Percentiles rank a stretch among this genome's conserved stretches.
Conservation (phyloP, 495 filamentous ascomycete species). For the Penicillium pancosmium region DNA sequence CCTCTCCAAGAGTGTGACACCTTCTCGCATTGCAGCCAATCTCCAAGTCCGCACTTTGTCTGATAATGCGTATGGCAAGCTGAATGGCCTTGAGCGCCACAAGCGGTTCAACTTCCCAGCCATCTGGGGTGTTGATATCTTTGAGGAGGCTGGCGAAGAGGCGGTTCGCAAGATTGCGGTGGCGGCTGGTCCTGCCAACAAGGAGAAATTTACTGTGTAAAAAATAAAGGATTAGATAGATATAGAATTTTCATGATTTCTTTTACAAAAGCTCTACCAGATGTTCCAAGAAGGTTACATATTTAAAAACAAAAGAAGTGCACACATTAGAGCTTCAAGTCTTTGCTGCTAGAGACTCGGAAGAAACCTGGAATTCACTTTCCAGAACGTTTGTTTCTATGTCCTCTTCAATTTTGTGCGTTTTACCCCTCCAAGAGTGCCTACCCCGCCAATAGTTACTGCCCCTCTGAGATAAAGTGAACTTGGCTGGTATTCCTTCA, state of each 20-base stretch:
- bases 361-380: too few relatives aligned
- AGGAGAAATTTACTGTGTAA: conserved; percentile 33
- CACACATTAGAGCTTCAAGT: too few relatives aligned
- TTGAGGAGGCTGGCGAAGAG: conserved; percentile 34
- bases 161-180: conserved; percentile 23
- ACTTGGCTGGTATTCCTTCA: too few relatives aligned
- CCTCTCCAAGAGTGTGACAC: conserved; percentile 53
- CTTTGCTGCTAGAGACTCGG: too few relatives aligned
- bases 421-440: too few relatives aligned
- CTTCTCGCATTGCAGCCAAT: conserved; percentile 47
- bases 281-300: too few relatives aligned
- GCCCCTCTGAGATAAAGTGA: too few relatives aligned
- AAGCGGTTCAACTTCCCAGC: conserved; percentile 46
- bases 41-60: conserved; percentile 31
- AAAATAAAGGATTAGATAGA: neutral
- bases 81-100: conserved; percentile 32
- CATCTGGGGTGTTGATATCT: conserved; percentile 43
- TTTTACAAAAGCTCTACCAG: too few relatives aligned
- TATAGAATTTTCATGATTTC: neutral
- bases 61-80: conserved; percentile 38
- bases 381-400: too few relatives aligned
- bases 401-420: too few relatives aligned
- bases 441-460: too few relatives aligned
- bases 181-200: conserved; percentile 23
- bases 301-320: too few relatives aligned